Base-by-base conservation (phyloP, 179 eudicot species). In the Beta lomatogona region DNA sequence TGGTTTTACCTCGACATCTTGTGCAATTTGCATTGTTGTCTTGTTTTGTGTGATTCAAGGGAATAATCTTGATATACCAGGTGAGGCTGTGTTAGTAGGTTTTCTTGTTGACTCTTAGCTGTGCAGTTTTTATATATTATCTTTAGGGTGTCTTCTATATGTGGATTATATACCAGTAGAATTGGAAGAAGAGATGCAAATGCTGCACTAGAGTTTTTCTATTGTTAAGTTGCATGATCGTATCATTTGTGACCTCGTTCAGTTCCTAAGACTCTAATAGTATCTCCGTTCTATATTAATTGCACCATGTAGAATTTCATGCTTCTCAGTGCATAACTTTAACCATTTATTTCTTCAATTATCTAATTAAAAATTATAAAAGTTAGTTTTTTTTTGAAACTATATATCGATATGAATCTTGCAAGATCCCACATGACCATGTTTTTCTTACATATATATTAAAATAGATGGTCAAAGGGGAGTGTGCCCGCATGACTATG, bases 1-100 rank as follows among this genome's bases (percentile, higher is more conserved):
- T 15, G 9, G 4, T 36, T 57, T 8, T 12, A 16, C 65, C 31
- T 18, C 48, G 28, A 3, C 28, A 1, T 59, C 5, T n/a, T 60
- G 36, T 71, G 45, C 68, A 28, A 53, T 73, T 50, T 74, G 74
- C 19, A 13, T 50, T 80, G 18, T 52, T 72, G 72, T 52, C 44
- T 31, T 14, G 28, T 36, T 46, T 53, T 48, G n/a, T 74, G 21
- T 66, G 66, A 55, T 65, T 46, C 7, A 66, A 12, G 4, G 25
- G 25, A 18, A 61, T 69, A 36, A 44, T 55, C 41, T 36, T 36
- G 41, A 36, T 36, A 4, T 28, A 55, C 3, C n/a, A 63, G 9
- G 46, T 13, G 44, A 59, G 55, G 3, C 16, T 48, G 9, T 50
- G 28, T 21, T 25, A 8, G 50, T n/a, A 71, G 28, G 31, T 53